Evolutionary conservation across 2,329 filamentous ascomycete genomes (phyloP), one percentile per base, ranked within the genome.

Genomic region (Colletotrichum gloeosporioides): DNA sequence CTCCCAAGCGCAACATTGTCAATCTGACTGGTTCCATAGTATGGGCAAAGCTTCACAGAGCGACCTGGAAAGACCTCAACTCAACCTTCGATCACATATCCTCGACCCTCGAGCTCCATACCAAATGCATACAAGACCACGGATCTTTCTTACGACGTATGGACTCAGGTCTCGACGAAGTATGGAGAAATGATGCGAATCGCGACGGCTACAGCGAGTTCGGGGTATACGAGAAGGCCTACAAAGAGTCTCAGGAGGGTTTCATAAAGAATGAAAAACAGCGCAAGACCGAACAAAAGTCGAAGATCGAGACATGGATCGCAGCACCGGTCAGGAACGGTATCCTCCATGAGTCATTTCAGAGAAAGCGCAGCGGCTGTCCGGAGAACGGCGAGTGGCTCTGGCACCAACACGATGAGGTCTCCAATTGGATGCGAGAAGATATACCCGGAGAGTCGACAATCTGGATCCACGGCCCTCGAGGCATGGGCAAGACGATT

Each of bases 401-500:
- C 4, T 77, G 68, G 66, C 32, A 2, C 13, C 61, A 73, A 4
- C 22, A 77, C 62, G 76, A 77, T 8, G 22, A 49, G 2, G 49
- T 77, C 15, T 53, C 49, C 16, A 74, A 77, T 8, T 76, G 73
- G 73, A 77, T 76, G 59, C 27, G 27, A 5, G 79, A 79, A 16
- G 71, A 74, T 2, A 79, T 78, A 0, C 75, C 75, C 5, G 68
- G 34, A 4, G 72, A 79, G 25, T 80, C 83, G 6, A 79, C 83
- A 6, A 63, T 85, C 8, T 85, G 83, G 82, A 36, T 84, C 8
- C 79, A 80, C 69, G 83, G 83, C 2, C 82, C 81, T 34, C 82
- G 80, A n/a, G 84, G 84, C 12, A 73, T 79, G 79, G 85, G 86
- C 76, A 88, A 88, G 80, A 85, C 86, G 0, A 78, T 87, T 9